Evolutionary conservation across 2,329 filamentous ascomycete species (phyloP), one percentile per base, ranked within the genome.

Genomic region (Cordyceps militaris): DNA sequence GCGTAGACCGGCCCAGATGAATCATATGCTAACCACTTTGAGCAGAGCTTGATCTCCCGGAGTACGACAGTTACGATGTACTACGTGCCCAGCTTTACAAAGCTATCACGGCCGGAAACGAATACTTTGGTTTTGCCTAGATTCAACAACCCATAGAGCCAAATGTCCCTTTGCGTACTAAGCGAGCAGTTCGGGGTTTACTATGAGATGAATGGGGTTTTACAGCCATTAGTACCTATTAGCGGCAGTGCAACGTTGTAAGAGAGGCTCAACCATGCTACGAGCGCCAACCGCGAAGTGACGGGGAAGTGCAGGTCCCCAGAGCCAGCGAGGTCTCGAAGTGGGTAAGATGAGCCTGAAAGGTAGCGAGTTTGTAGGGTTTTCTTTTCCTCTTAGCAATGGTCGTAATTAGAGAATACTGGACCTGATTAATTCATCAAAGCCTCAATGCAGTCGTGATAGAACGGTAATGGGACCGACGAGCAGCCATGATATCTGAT

Each of bases 71-170:
- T 71, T 99, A 99, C 73, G 94, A 99, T 67, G 80, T 83, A 65
- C 83, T 99, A 61, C 86, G 94, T 62, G 85, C 89, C 66, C 91
- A 94, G 70, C 76, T 99, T 60, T 86, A 95, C 72, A 97, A 92
- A 65, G 94, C 94, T 62, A 97, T 99, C 73, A 99, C 94, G n/a
- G 87, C 92, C 64, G 94, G 94, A 65, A 94, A 91, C 76, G 93
- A 97, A 72, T 97, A 88, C 72, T 99, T 99, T 73, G 94, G 94
- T 61, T 97, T 99, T 74, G 93, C 94, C 66, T 97, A 87, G 49
- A 44, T 28, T 28, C 9, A 43, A 21, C 9, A 14, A 28, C 1
- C 10, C 21, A 40, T 44, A 14, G 21, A 52, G 42, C 16, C 21
- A 46, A n/a, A 36, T 26, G 21, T 46, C 30, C 21, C 30, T 21